Conservation (phyloP, 306 rosid genomes). For the Prosopis cineraria region DNA sequence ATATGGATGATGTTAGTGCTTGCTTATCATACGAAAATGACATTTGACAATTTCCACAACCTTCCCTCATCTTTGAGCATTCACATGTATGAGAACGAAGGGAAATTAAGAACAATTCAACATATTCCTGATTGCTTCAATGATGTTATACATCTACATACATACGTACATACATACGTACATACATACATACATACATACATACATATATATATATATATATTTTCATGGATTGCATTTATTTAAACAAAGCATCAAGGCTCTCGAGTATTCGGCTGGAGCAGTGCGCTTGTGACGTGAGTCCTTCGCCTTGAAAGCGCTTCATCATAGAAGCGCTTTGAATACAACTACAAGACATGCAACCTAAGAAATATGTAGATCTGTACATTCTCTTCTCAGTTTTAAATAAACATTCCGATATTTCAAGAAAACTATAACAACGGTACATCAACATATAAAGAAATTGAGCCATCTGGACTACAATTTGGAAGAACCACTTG, state of each 20-base stretch:
- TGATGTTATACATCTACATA: too few species aligned
- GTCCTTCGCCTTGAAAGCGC: too few species aligned
- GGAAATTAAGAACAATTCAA: neutral
- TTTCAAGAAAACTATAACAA: neutral
- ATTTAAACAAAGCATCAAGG: neutral
- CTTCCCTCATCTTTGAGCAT: neutral
- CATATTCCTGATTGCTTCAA: neutral
- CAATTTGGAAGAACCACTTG: constrained; percentile 57
- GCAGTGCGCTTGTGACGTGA: neutral
- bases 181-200: too few species aligned
- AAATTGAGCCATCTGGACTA: constrained; percentile 32
- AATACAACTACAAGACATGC: neutral
- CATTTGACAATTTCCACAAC: neutral
- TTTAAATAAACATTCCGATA: neutral
- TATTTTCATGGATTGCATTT: neutral
- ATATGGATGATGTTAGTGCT: too few species aligned
- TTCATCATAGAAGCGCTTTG: too few species aligned
- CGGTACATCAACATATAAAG: neutral
- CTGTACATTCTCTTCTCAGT: neutral
- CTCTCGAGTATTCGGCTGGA: neutral
- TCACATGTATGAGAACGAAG: neutral
- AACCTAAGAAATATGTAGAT: neutral
- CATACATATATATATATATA: too few species aligned
- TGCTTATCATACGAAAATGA: too few species aligned
- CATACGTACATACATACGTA: too few species aligned